Conservation (phyloP, 2,329 filamentous ascomycete genomes). For the Aspergillus calidoustus region DNA sequence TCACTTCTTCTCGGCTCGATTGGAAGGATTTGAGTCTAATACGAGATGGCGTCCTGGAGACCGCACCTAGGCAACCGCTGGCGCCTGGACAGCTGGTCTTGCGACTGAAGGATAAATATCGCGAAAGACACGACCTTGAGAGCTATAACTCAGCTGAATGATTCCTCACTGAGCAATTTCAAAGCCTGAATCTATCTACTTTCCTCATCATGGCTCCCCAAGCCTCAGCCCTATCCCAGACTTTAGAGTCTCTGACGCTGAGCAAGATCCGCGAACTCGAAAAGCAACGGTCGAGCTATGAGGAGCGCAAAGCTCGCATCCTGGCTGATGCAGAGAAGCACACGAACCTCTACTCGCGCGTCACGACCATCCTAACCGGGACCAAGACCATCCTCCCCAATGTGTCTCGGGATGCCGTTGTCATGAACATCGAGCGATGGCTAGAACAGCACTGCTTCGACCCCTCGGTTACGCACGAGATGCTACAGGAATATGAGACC, state of each 20-base stretch:
- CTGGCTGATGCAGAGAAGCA: constrained; percentile 17
- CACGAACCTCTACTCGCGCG: constrained; percentile 7
- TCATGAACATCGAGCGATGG: constrained; percentile 41
- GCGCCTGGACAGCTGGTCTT: not conserved
- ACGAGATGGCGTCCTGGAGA: not conserved
- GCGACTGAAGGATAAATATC: not conserved
- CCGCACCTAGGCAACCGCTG: not conserved
- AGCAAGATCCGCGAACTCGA: constrained; percentile 36
- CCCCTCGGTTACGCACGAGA: constrained; percentile 39
- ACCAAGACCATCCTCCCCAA: constrained; percentile 23
- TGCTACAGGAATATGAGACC: constrained; percentile 37
- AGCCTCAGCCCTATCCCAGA: constrained; percentile 21
- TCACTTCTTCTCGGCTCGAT: not conserved
- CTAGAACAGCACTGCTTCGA: constrained; percentile 45
- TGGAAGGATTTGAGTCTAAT: not conserved
- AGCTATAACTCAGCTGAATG: constrained; percentile 57
- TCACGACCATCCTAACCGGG: constrained; percentile 16
- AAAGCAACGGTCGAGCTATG: constrained; percentile 27
- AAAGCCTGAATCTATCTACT: not conserved
- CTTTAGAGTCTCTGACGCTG: constrained; percentile 26
- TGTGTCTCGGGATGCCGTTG: constrained; percentile 9
- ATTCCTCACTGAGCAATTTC: not conserved
- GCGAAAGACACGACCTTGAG: constrained; percentile 54
- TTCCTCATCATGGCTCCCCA: constrained; percentile 8
- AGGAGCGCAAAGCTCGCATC: constrained; percentile 23